Evolutionary conservation across 2,329 filamentous ascomycete genomes (phyloP).

Genomic region (Biscogniauxia mediterranea): DNA sequence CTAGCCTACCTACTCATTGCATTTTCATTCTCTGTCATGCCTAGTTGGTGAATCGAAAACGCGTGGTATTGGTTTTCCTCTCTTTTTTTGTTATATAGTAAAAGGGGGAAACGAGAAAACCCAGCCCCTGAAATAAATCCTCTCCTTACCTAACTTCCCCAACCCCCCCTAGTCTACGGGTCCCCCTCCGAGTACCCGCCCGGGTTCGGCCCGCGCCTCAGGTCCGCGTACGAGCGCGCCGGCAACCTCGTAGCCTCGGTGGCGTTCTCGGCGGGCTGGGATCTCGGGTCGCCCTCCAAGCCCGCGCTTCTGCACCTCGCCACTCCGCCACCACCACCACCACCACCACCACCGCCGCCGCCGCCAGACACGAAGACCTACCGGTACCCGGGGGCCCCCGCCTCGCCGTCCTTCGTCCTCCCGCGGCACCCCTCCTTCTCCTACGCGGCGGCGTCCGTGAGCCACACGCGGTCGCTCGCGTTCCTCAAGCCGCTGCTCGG

Average conservation of each 20-base stretch:
- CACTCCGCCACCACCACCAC: conserved; percentile 16
- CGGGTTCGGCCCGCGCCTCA: conserved; percentile 12
- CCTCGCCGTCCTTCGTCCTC: conserved; percentile 31
- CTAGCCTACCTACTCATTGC: no score
- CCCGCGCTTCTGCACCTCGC: conserved; percentile 32
- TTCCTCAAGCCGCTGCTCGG: conserved; percentile 63
- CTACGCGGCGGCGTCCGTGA: conserved; percentile 53
- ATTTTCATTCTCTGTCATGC: no score
- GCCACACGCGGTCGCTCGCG: conserved; percentile 63
- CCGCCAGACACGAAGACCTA: conserved; percentile 11
- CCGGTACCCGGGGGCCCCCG: conserved; percentile 11
- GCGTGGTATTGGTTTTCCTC: no score
- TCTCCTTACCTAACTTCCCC: no score
- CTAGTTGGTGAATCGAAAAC: no score
- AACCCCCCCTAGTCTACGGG: conserved; percentile 21
- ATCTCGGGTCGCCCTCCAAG: conserved; percentile 19
- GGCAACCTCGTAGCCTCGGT: conserved; percentile 31
- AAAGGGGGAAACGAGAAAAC: background rate
- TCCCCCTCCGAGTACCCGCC: conserved; percentile 21
- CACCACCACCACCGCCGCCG: conserved; percentile 9
- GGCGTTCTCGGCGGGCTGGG: conserved; percentile 31
- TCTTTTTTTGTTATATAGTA: conserved; percentile 1
- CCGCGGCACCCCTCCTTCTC: conserved; percentile 47
- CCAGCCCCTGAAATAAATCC: no score
- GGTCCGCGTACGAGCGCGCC: conserved; percentile 18